These are phyloP conservation scores for Rhodomyrtus tomentosa DNA, from an alignment of 345 rosid genomes.

Conservation along the genomic window DNA sequence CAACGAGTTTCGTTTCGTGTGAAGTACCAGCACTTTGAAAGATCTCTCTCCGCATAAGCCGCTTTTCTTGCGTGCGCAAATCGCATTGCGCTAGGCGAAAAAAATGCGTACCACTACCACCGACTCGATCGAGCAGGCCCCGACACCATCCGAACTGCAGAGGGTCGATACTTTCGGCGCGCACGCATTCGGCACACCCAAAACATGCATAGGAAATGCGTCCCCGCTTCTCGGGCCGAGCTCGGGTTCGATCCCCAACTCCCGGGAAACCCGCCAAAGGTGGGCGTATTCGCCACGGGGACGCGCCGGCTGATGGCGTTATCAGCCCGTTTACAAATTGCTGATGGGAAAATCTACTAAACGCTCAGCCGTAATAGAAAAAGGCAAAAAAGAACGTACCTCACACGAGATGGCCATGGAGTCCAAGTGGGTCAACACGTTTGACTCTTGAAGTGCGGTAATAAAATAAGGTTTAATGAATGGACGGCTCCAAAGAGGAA, in stretches of 20 bases:
- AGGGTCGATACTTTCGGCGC: background rate
- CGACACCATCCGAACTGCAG: background rate
- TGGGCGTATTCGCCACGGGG: background rate
- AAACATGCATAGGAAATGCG: fast-evolving
- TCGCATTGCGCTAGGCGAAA: background rate
- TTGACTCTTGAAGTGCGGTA: background rate
- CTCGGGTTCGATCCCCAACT: background rate
- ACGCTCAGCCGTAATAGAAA: background rate
- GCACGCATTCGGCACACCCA: background rate
- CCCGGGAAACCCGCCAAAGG: background rate
- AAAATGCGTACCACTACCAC: background rate
- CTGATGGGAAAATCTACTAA: background rate
- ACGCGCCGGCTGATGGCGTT: background rate
- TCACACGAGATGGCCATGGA: background rate
- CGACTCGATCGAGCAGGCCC: background rate
- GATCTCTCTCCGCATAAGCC: background rate
- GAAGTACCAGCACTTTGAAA: background rate
- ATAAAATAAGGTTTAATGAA: too few species aligned
- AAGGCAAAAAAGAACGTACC: background rate
- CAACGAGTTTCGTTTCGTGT: background rate
- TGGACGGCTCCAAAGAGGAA: conserved; percentile 1
- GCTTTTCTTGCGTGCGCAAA: background rate
- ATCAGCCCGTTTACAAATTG: background rate
- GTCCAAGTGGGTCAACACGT: background rate
- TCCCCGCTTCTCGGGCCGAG: background rate